A percentile compares a stretch with the other conserved stretches of the same genome.
These are phyloP conservation scores for Calonectria henricotiae DNA, from an alignment of 2,329 filamentous ascomycete species.

Conservation along the genomic window DNA sequence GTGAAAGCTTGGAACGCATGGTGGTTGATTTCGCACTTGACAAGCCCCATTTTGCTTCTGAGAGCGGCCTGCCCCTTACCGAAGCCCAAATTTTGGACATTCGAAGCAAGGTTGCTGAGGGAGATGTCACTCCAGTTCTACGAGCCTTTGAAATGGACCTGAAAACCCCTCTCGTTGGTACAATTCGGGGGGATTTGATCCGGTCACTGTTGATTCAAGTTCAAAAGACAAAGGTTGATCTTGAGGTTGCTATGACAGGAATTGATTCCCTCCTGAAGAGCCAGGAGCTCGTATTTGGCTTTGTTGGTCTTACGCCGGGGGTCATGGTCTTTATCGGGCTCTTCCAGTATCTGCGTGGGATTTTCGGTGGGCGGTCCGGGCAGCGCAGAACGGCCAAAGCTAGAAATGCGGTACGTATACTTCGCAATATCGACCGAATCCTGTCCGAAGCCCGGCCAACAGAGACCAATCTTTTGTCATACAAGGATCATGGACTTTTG, in stretches of 20 bases:
- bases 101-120: slow-evolving; percentile 86
- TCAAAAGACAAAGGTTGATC: slow-evolving; percentile 98
- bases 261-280: slow-evolving; percentile 96
- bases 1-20: slow-evolving; percentile 95
- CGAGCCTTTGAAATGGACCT: slow-evolving; percentile 93
- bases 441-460: slow-evolving; percentile 79
- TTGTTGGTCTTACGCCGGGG: slow-evolving; percentile 93
- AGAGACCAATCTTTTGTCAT: slow-evolving; percentile 83
- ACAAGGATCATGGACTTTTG: slow-evolving; percentile 93
- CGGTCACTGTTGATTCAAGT: slow-evolving; percentile 95
- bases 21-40: slow-evolving; percentile 95
- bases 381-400: slow-evolving; percentile 76
- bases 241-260: slow-evolving; percentile 95
- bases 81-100: slow-evolving; percentile 83
- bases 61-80: slow-evolving; percentile 67
- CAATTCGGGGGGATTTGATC: slow-evolving; percentile 88
- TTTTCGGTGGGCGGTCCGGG: slow-evolving; percentile 81
- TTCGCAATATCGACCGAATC: slow-evolving; percentile 91
- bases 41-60: slow-evolving; percentile 77
- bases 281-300: slow-evolving; percentile 98
- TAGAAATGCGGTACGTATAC: slow-evolving; percentile 81
- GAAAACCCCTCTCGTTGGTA: slow-evolving; percentile 84
- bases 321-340: slow-evolving; percentile 88
- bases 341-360: slow-evolving; percentile 79
- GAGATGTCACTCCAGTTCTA: slow-evolving; percentile 93